phyloP scores from a whole-genome alignment of 108 stramenopile species.

The Ochromonas danica region DNA sequence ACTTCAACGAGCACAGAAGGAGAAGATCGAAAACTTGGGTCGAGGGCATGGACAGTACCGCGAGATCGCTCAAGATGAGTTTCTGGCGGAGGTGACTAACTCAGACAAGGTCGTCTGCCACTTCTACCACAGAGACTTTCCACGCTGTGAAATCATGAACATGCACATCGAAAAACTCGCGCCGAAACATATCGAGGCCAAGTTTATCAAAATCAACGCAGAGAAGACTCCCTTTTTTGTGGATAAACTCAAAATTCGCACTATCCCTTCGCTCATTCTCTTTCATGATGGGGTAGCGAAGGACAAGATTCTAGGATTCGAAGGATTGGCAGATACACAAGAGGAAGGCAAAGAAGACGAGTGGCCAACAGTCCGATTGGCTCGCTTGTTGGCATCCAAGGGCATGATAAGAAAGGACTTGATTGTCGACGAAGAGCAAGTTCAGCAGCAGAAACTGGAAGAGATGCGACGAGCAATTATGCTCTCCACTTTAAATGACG shows the following conservation, averaged over 20 bases:
- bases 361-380: conserved; percentile 46
- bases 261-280: conserved; percentile 42
- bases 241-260: conserved; percentile 55
- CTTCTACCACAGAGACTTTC: conserved; percentile 92
- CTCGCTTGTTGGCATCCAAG: conserved; percentile 1
- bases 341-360: conserved; percentile 51
- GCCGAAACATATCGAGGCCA: conserved; percentile 69
- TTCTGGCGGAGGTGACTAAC: conserved; percentile 78
- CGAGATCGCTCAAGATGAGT: conserved; percentile 90
- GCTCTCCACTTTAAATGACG: background rate
- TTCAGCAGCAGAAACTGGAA: background rate
- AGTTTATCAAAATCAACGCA: conserved; percentile 85
- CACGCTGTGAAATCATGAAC: conserved; percentile 86
- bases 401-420: background rate
- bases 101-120: conserved; percentile 76
- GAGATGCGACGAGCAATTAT: background rate
- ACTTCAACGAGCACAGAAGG: conserved; percentile 64
- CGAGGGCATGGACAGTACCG: conserved; percentile 91
- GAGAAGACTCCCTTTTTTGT: conserved; percentile 97
- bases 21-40: conserved; percentile 67
- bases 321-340: conserved; percentile 38
- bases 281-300: conserved; percentile 65
- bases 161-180: conserved; percentile 78
- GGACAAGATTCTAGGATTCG: conserved; percentile 52
- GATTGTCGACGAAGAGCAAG: conserved; percentile 23